Percentiles rank a stretch among this genome's conserved stretches.
phyloP scores from a whole-genome alignment of 2,329 filamentous ascomycete species.

The Penicillium sp. region DNA sequence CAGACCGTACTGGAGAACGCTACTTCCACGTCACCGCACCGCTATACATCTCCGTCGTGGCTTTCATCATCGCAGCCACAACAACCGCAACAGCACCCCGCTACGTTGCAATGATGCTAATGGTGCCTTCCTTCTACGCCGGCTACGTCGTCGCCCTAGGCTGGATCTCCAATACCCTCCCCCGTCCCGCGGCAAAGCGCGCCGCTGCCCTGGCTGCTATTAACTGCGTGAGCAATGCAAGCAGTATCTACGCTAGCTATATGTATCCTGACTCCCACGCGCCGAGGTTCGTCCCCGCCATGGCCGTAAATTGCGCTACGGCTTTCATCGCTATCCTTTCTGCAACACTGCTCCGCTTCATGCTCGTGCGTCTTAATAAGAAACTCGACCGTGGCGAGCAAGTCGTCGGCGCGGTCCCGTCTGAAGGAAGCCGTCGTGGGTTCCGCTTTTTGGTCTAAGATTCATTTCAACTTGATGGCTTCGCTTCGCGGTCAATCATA shows the following conservation, averaged over 20 bases:
- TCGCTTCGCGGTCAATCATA: too few species aligned
- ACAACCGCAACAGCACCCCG: slow-evolving; percentile 61
- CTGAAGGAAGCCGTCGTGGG: slow-evolving; percentile 58
- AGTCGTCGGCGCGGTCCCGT: slow-evolving; percentile 56
- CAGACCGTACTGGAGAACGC: slow-evolving; percentile 68
- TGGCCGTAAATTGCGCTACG: slow-evolving; percentile 67
- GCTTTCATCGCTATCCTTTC: slow-evolving; percentile 63
- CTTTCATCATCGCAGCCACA: slow-evolving; percentile 67
- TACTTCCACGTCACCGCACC: slow-evolving; percentile 67
- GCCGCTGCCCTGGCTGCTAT: slow-evolving; percentile 72
- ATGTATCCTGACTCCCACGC: slow-evolving; percentile 58
- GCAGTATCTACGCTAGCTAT: slow-evolving; percentile 68
- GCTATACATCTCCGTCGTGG: slow-evolving; percentile 59
- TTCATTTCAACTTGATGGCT: too few species aligned
- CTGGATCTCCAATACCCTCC: slow-evolving; percentile 75
- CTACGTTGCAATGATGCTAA: slow-evolving; percentile 71
- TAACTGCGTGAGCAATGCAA: slow-evolving; percentile 69
- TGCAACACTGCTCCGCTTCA: slow-evolving; percentile 61
- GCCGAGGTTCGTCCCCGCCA: slow-evolving; percentile 55
- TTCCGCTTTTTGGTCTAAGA: slow-evolving; percentile 64
- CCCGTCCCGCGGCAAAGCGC: slow-evolving; percentile 72
- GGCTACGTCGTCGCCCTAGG: slow-evolving; percentile 67
- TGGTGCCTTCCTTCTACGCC: slow-evolving; percentile 64
- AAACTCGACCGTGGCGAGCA: slow-evolving; percentile 65
- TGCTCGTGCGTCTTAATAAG: slow-evolving; percentile 66